Conservation (phyloP, 1,284 basidiomycete species). For the Garcileccinum viscosum region DNA sequence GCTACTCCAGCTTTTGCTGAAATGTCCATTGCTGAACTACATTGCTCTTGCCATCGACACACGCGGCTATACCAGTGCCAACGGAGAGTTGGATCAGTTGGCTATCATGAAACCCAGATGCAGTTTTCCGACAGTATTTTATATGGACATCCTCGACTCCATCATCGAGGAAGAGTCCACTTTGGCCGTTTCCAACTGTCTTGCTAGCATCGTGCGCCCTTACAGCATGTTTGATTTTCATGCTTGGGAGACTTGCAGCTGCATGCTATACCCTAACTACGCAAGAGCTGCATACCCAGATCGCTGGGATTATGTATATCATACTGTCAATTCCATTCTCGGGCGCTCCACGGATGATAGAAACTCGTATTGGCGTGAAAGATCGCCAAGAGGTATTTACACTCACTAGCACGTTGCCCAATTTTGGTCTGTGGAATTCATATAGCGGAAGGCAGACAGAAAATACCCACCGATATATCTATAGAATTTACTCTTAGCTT, state of each 20-base stretch:
- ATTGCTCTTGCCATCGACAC: slow-evolving; percentile 5
- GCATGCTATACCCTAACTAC: neutral
- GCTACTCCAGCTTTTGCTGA: neutral
- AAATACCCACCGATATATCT: too few relatives aligned
- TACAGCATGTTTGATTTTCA: neutral
- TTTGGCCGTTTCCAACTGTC: neutral
- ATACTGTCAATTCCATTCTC: neutral
- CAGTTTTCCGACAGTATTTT: neutral
- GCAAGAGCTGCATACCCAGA: neutral
- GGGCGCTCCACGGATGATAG: neutral
- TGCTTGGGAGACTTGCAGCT: neutral
- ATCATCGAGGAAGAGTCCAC: neutral
- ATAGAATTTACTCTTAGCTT: neutral
- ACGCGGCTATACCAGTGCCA: neutral
- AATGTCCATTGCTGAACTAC: neutral
- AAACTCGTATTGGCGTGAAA: neutral
- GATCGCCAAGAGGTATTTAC: neutral
- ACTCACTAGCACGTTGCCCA: neutral
- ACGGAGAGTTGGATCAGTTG: neutral
- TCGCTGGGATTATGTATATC: neutral
- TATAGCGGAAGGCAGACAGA: neutral
- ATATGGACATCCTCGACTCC: neutral
- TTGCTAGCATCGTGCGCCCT: neutral
- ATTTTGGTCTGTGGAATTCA: neutral
- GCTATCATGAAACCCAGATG: neutral